Base-by-base conservation (phyloP, 2,329 filamentous ascomycete species). In the Cercospora zeae-maydis region DNA sequence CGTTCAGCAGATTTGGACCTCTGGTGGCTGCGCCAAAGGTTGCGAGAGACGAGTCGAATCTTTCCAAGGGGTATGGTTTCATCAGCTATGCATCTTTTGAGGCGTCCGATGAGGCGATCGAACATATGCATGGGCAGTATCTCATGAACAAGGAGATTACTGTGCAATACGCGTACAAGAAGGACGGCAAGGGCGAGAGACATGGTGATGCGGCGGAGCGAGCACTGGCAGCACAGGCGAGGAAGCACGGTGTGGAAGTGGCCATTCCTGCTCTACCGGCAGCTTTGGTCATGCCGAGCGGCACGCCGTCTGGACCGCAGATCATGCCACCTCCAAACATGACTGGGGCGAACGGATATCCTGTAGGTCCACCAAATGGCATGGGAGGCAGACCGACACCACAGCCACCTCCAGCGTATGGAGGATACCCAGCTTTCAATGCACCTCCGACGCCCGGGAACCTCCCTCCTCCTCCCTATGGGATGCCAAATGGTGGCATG, bases 91-190 rank as follows among this genome's bases (percentile, higher is more conserved):
- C 88, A 75, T 90, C 91, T 74, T 99, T 99, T 75, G 95, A 98
- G 74, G 90, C 92, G 70, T 95, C 92, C 10, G 95, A 99, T 73
- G 89, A 91, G 66, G 93, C 95, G 45, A 91, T 96, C 66, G 84
- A 88, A 69, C 95, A 93, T 75, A 93, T 99, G 89, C 90, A 96
- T 75, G 92, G 92, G 57, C 93, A 98, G 79, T 98, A 95, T 78
- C 86, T 99, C 64, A 93, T 96, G 83, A 96, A 95, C 82, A 96
- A 96, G 80, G 91, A 96, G 77, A 89, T 98, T 71, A 91, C 90
- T 2, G 95, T 99, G 49, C 93, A 98, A 78, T 99, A 98, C 77
- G 95, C 95, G 39, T 98, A 96, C 84, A 99, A 99, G 83, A 98
- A 98, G 79, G 95, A 99, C 73, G 95, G 95, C 70, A 96, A 96